Evolutionary conservation across 352 stramenopile species (phyloP).

Genomic region (Vaucheria bursata): DNA sequence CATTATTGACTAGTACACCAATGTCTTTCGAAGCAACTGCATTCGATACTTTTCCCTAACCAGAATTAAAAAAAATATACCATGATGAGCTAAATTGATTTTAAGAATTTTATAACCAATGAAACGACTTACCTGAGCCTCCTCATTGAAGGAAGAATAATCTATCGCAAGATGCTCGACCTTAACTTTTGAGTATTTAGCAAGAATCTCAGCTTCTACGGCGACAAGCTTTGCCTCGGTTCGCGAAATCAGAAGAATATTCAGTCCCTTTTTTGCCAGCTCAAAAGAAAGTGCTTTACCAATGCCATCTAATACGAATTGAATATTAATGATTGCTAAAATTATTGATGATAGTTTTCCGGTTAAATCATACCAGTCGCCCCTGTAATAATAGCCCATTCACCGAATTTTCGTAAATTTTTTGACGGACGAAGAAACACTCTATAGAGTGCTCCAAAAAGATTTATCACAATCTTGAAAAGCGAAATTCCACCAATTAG

Average conservation of each 20-base stretch:
- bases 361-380: conserved; percentile 62
- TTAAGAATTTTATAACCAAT: neutral
- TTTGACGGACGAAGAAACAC: conserved; percentile 84
- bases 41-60: conserved; percentile 14
- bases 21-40: conserved; percentile 61
- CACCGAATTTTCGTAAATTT: conserved; percentile 82
- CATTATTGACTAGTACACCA: conserved; percentile 98
- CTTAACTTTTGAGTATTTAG: conserved; percentile 18
- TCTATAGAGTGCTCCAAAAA: conserved; percentile 54
- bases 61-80: neutral
- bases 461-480: neutral
- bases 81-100: neutral
- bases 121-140: conserved; percentile 48
- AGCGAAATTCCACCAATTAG: too few species aligned
- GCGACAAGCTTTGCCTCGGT: conserved; percentile 89
- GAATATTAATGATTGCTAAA: neutral
- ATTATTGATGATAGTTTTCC: too few species aligned
- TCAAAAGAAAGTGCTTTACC: conserved; percentile 79
- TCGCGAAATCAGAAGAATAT: conserved; percentile 91
- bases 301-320: conserved; percentile 58
- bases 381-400: conserved; percentile 94
- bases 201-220: conserved; percentile 78
- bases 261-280: conserved; percentile 90
- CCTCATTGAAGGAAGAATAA: conserved; percentile 79
- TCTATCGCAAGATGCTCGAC: conserved; percentile 68